These are phyloP conservation scores for Quillaja saponaria DNA, from an alignment of 306 rosid genomes.

Conservation along the genomic window DNA sequence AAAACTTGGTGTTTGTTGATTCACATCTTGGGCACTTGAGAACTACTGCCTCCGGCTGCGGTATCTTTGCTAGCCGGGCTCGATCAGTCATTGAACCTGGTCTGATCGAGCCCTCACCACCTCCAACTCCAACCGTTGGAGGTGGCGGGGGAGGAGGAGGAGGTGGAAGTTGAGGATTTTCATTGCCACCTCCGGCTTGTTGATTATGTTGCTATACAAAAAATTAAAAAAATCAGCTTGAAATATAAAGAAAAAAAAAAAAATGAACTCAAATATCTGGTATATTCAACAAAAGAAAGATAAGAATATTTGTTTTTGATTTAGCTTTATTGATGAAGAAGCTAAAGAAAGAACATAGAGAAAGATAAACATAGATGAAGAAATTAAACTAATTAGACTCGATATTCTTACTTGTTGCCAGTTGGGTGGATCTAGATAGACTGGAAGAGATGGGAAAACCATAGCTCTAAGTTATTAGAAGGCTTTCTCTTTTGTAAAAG, in stretches of 20 bases:
- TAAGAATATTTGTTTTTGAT: slow-evolving; percentile 25
- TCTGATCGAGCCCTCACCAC: slow-evolving; percentile 23
- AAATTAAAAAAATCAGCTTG: neutral
- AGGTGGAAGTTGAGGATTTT: slow-evolving; percentile 33
- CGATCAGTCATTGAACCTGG: slow-evolving; percentile 57
- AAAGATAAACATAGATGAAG: neutral
- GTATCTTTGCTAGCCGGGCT: slow-evolving; percentile 48
- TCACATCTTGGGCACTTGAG: slow-evolving; percentile 63
- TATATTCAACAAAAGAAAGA: slow-evolving; percentile 50
- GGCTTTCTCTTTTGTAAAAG: neutral
- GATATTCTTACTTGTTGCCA: neutral
- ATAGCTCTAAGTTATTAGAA: neutral
- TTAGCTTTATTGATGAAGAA: slow-evolving; percentile 41
- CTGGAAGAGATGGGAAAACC: neutral
- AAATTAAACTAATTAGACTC: no score
- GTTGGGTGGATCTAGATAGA: neutral
- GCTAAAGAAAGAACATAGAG: slow-evolving; percentile 2
- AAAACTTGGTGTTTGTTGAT: slow-evolving; percentile 56
- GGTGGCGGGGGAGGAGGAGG: slow-evolving; percentile 7
- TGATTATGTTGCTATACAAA: slow-evolving; percentile 30
- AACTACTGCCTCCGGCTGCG: slow-evolving; percentile 42
- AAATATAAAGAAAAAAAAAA: no score
- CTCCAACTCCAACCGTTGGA: neutral
- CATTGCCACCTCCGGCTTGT: slow-evolving; percentile 17
- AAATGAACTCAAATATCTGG: slow-evolving; percentile 25